Evolutionary conservation across 1,139 yeast species (phyloP).

Genomic region (Yamadazyma sp.): DNA sequence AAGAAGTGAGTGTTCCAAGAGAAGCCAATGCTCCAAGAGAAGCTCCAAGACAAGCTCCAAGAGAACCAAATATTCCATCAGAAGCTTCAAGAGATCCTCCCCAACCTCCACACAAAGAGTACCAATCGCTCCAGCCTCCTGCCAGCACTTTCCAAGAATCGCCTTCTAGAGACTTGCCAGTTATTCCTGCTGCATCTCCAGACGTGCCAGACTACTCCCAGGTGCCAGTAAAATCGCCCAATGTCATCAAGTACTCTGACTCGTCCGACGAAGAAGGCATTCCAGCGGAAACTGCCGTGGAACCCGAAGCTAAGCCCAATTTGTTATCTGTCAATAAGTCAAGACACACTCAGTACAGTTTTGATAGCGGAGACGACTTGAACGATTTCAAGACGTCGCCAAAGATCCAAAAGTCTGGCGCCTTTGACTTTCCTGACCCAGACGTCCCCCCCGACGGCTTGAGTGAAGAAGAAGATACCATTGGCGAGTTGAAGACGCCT

Average conservation of each 20-base stretch:
- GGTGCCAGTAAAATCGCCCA: constrained; percentile 24
- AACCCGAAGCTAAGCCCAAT: constrained; percentile 7
- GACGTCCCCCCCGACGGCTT: constrained; percentile 9
- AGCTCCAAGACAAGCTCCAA: not conserved
- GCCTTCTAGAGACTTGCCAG: too few relatives aligned
- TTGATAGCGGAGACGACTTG: constrained; percentile 45
- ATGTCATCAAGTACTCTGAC: constrained; percentile 25
- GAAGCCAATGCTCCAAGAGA: too few relatives aligned
- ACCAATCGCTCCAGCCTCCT: constrained; percentile 11
- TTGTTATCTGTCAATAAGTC: constrained; percentile 14
- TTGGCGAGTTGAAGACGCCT: constrained; percentile 11
- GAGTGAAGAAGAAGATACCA: constrained; percentile 7
- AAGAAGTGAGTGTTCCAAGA: too few relatives aligned
- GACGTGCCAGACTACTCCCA: constrained; percentile 1
- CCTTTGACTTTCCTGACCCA: constrained; percentile 22
- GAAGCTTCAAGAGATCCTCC: too few relatives aligned
- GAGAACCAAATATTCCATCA: too few relatives aligned
- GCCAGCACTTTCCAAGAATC: constrained; percentile 5
- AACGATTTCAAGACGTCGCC: constrained; percentile 31
- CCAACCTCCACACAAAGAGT: not conserved
- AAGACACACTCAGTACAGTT: constrained; percentile 29
- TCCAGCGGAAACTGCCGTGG: constrained; percentile 16
- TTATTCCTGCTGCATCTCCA: constrained; percentile 1
- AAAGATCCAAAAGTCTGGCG: constrained; percentile 17
- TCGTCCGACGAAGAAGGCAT: constrained; percentile 25